Base-by-base conservation (phyloP, 495 filamentous ascomycete genomes). In the Aspergillus bridgeri region DNA sequence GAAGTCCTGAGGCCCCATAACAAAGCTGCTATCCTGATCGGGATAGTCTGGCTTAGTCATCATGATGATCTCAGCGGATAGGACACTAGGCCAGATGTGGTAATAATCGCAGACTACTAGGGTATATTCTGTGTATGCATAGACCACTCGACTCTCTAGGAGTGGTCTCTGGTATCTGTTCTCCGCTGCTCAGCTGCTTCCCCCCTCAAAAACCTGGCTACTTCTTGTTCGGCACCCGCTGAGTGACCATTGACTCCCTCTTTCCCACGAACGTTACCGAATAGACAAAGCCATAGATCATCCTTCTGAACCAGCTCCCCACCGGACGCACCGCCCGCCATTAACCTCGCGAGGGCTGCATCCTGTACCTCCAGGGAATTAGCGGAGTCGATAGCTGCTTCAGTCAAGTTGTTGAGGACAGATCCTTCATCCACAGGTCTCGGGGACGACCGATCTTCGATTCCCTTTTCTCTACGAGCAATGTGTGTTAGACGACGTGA, bases 271-370 rank as follows among this genome's bases (percentile, higher is more conserved):
- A 21, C 27, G 27, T 73, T 67, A 17, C 86, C 87, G 78, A 96
- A 97, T 9, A 97, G 73, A 74, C 93, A 98, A 48, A 83, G 83
- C 93, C 92, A 96, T 24, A 98, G 70, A 71, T 96, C 93, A 42
- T 87, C 83, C 53, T 89, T 79, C 23, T 83, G 79, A 5, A 98
- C 90, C 48, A 87, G 69, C 69, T 98, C 93, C 6, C 93, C 93
- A n/a, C 86, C 86, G 1, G 80, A 83, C 20, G 81, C 75, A 2
- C 85, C 83, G 59, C 85, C 87, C 27, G 80, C 82, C 69, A 97
- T 81, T 57, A 97, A 61, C 65, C 82, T 84, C 5, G 77, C 72
- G 13, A 94, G 65, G 1, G 79, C 73, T 24, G 86, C 86, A 60
- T 86, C 79, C 71, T 94, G 81, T 64, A 97, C 71, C 71, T 96